phyloP scores from a whole-genome alignment of 2,329 filamentous ascomycete genomes.

The Ophiocordyceps sinensis region DNA sequence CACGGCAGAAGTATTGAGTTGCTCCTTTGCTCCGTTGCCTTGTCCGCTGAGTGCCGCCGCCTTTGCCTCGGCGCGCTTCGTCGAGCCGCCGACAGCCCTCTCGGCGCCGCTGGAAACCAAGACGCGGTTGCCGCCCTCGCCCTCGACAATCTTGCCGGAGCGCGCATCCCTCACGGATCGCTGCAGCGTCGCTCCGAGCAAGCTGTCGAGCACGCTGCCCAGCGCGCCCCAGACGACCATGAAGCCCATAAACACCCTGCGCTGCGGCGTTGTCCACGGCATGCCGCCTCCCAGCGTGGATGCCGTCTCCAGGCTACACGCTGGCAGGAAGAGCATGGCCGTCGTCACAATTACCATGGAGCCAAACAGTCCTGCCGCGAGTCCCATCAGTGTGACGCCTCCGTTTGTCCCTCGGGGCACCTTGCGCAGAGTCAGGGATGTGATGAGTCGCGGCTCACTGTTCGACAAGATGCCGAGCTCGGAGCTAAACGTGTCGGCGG shows the following conservation, averaged over 20 bases:
- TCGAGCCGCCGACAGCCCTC: constrained; percentile 11
- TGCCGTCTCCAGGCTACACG: constrained; percentile 37
- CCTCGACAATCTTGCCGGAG: constrained; percentile 80
- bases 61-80: constrained; percentile 23
- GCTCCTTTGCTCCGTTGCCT: constrained; percentile 28
- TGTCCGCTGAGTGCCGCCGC: constrained; percentile 27
- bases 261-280: constrained; percentile 33
- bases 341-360: constrained; percentile 55
- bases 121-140: constrained; percentile 53
- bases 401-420: constrained; percentile 91
- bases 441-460: constrained; percentile 68
- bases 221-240: constrained; percentile 60
- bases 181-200: constrained; percentile 75
- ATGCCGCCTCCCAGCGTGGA: constrained; percentile 25
- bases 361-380: constrained; percentile 60
- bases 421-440: constrained; percentile 56
- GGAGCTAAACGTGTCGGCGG: constrained; percentile 87
- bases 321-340: constrained; percentile 53
- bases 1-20: constrained; percentile 13
- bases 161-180: constrained; percentile 72
- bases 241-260: constrained; percentile 33
- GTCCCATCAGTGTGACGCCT: constrained; percentile 64
- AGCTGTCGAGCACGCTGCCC: constrained; percentile 75
- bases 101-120: constrained; percentile 25
- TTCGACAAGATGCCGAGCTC: constrained; percentile 85